These are phyloP conservation scores for Penicillium hesseltinei DNA, from an alignment of 2,329 filamentous ascomycete genomes.

Conservation along the genomic window DNA sequence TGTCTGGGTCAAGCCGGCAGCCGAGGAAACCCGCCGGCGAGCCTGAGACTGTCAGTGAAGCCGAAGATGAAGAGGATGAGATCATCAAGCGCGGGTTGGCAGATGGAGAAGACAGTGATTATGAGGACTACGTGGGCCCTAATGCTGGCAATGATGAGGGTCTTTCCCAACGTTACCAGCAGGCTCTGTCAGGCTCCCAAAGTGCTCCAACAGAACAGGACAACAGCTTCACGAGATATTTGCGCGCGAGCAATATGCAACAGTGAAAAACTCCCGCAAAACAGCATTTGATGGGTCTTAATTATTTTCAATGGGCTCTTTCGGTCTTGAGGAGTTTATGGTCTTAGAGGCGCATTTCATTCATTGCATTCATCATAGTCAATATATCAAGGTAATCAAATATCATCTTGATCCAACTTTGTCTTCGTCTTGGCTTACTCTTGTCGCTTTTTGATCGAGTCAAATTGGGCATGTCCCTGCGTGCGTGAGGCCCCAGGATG, in stretches of 20 bases:
- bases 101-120: conserved; percentile 50
- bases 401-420: background rate
- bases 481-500: too few species aligned
- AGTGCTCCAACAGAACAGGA: conserved; percentile 45
- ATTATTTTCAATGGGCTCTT: background rate
- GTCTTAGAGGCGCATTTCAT: conserved; percentile 7
- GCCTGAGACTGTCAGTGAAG: conserved; percentile 49
- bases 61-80: conserved; percentile 51
- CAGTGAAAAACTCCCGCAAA: conserved; percentile 15
- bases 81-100: conserved; percentile 44
- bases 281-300: conserved; percentile 1
- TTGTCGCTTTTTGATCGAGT: too few species aligned
- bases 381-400: conserved; percentile 1
- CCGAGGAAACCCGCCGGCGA: conserved; percentile 28
- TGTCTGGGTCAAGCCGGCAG: conserved; percentile 45
- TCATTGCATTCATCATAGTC: conserved; percentile 1
- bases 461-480: too few species aligned
- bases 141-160: conserved; percentile 62
- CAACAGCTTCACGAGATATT: conserved; percentile 52
- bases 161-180: conserved; percentile 72
- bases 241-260: conserved; percentile 41
- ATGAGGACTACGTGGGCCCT: conserved; percentile 56
- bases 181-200: conserved; percentile 62
- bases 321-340: conserved; percentile 3
- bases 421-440: too few species aligned